Base-by-base conservation (phyloP, 2,329 filamentous ascomycete species). In the Xylaria polymorpha region DNA sequence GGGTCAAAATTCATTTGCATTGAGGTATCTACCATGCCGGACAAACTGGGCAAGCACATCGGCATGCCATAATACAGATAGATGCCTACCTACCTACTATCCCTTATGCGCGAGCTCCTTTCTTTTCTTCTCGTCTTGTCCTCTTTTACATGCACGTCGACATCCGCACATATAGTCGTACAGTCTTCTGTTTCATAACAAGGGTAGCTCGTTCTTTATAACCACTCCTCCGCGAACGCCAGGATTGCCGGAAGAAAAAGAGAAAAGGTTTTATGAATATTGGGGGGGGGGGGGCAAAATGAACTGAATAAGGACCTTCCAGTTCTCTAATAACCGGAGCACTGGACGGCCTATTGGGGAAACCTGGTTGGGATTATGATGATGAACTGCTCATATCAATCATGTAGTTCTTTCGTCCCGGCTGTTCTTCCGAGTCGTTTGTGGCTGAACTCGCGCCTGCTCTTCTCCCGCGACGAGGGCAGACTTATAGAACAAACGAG, bases 11-110 rank as follows among this genome's bases (percentile, higher is more conserved):
- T 51, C 46, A 60, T 65, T 44, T 55, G 48, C 7, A 39, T 62
- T 55, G 32, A 59, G 53, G 67, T 66, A 59, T 69, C 59, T 59
- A 59, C 43, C 67, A 14, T 18, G 6, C 53, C 25, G 10, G 14
- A 35, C 22, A 61, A 56, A 55, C 22, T 20, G 14, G 44, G 14
- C 41, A 37, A 55, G 32, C 46, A 41, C 60, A 60, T 18, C 22
- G 48, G 32, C 32, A 32, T 58, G 48, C 53, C 66, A 58, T 8
- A 53, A 58, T 59, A 61, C 14, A 61, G 39, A 64, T 59, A 37
- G 7, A 8, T 37, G 7, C 1, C 1, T 37, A 37, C 7, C 35
- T 9, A 37, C 35, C 35, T 37, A 22, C 43, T 46, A 48, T 35
- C 12, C 56, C 43, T 6, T 10, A 12, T 32, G 35, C 32, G 22